A percentile compares a stretch with the other conserved stretches of the same genome.
These are phyloP conservation scores for Bretschneidera sinensis DNA, from an alignment of 345 rosid species.

Conservation along the genomic window DNA sequence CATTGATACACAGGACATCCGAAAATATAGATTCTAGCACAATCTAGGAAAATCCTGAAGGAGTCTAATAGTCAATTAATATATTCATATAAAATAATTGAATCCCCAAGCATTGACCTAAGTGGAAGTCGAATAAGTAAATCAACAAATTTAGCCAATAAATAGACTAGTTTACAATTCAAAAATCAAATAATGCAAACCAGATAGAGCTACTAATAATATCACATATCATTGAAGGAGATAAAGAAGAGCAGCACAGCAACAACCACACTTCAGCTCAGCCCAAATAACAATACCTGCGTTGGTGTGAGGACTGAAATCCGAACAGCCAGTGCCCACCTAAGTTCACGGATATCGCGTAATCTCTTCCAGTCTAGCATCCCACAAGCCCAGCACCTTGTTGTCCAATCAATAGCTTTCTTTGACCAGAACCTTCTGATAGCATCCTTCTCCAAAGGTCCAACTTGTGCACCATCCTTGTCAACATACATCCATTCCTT, in stretches of 20 bases:
- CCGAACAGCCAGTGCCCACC: slow-evolving; percentile 88
- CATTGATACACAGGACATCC: no score
- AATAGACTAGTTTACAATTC: no score
- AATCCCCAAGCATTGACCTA: no score
- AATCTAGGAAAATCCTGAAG: no score
- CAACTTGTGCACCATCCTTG: slow-evolving; percentile 72
- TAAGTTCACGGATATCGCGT: slow-evolving; percentile 97
- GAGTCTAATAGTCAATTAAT: background rate
- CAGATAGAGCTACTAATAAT: no score
- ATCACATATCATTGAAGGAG: no score
- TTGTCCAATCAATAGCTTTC: slow-evolving; percentile 80
- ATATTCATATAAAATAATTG: no score
- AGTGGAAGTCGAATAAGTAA: no score
- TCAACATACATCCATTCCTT: slow-evolving; percentile 96
- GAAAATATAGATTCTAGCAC: background rate
- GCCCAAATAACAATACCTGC: slow-evolving; percentile 56
- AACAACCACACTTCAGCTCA: no score
- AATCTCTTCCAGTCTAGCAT: slow-evolving; percentile 95
- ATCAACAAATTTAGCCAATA: no score
- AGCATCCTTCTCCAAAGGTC: slow-evolving; percentile 95
- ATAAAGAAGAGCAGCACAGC: no score
- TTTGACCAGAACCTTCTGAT: slow-evolving; percentile 95
- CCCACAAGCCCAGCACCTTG: slow-evolving; percentile 93
- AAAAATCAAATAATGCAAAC: no score
- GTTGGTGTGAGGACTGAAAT: slow-evolving; percentile 93